These are phyloP conservation scores for Catharanthus roseus DNA, from an alignment of 257 asterid genomes.

Conservation along the genomic window DNA sequence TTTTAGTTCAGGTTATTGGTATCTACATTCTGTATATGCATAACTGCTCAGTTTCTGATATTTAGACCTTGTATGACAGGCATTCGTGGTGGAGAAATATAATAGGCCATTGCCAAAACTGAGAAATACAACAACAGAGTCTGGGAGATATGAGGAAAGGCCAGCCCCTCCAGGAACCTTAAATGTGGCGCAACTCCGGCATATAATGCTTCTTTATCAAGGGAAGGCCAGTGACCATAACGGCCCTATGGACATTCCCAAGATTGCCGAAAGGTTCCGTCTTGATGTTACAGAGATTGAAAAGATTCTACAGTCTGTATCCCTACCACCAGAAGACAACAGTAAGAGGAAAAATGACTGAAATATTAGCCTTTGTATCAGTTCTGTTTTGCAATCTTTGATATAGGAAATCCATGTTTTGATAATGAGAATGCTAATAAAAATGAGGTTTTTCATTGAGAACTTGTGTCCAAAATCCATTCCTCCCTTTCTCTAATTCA, in stretches of 20 bases:
- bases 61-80: constrained; percentile 39
- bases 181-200: constrained; percentile 57
- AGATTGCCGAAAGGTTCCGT: constrained; percentile 54
- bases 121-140: constrained; percentile 60
- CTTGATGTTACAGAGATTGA: constrained; percentile 60
- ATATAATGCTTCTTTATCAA: constrained; percentile 70
- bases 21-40: neutral
- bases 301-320: constrained; percentile 54
- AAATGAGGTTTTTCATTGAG: neutral
- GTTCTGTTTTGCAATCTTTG: neutral
- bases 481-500: neutral
- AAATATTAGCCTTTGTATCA: neutral
- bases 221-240: constrained; percentile 58
- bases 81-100: constrained; percentile 61
- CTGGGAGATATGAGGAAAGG: constrained; percentile 62
- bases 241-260: constrained; percentile 53
- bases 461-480: neutral
- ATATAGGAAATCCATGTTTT: neutral
- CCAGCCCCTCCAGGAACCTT: constrained; percentile 81
- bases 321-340: constrained; percentile 63
- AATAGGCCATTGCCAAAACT: constrained; percentile 76
- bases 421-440: neutral
- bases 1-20: neutral
- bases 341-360: constrained; percentile 30
- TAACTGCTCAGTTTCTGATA: constrained; percentile 3